Evolutionary conservation across 2,329 filamentous ascomycete genomes (phyloP).

Genomic region (Apiospora aurea): DNA sequence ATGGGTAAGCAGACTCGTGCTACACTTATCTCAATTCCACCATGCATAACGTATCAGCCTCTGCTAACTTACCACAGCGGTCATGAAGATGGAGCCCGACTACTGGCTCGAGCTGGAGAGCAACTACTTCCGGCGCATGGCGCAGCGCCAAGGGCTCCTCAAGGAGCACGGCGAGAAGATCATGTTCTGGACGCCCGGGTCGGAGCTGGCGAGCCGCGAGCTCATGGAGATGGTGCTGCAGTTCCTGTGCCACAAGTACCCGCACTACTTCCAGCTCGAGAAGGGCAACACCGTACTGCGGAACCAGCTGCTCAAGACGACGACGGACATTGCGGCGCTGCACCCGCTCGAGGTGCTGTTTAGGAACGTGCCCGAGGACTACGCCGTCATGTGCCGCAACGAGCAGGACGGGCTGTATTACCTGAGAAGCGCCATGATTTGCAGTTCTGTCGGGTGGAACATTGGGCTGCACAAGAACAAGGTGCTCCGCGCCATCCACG

Average conservation of each 20-base stretch:
- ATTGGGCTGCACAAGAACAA: conserved; percentile 63
- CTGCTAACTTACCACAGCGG: conserved; percentile 55
- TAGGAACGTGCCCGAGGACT: conserved; percentile 85
- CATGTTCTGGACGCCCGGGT: conserved; percentile 73
- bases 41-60: not conserved
- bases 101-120: conserved; percentile 91
- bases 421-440: conserved; percentile 79
- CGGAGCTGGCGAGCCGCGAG: conserved; percentile 82
- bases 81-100: conserved; percentile 79
- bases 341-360: conserved; percentile 75
- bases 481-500: conserved; percentile 78
- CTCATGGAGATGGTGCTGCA: conserved; percentile 87
- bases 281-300: conserved; percentile 63
- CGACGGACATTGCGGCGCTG: conserved; percentile 65
- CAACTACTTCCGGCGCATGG: conserved; percentile 72
- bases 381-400: conserved; percentile 77
- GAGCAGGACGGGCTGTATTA: conserved; percentile 75
- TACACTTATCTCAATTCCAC: not conserved
- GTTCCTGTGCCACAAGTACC: conserved; percentile 80
- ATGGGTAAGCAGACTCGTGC: conserved; percentile 69
- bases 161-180: conserved; percentile 68
- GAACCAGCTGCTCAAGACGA: conserved; percentile 72
- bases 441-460: conserved; percentile 83
- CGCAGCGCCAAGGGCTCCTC: conserved; percentile 72
- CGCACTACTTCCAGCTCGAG: conserved; percentile 72